Conservation (phyloP, 305 asterid genomes). For the Rubia peregrina region DNA sequence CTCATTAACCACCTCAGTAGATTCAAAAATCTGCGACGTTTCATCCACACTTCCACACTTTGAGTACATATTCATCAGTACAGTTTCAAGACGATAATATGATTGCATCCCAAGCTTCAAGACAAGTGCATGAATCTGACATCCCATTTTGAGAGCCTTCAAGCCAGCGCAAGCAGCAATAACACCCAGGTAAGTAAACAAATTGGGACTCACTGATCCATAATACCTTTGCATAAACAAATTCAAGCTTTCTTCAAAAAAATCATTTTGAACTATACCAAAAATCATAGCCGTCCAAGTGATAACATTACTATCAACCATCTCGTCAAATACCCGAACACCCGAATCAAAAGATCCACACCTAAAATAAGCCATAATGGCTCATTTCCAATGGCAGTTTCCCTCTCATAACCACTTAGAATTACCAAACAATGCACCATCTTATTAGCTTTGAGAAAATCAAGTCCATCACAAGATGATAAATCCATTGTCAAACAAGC, state of each 20-base stretch:
- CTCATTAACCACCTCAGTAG: conserved; percentile 53
- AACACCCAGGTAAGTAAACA: conserved; percentile 50
- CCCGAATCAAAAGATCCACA: conserved; percentile 49
- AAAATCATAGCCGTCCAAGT: conserved; percentile 85
- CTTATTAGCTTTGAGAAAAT: conserved; percentile 28
- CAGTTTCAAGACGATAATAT: conserved; percentile 56
- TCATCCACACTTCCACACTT: conserved; percentile 56
- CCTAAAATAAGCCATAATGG: conserved; percentile 48
- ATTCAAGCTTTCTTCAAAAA: conserved; percentile 60
- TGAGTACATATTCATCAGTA: conserved; percentile 85
- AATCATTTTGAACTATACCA: conserved; percentile 49
- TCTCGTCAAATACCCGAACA: conserved; percentile 50
- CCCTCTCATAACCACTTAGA: conserved; percentile 48
- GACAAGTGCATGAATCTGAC: conserved; percentile 60
- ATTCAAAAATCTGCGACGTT: conserved; percentile 66
- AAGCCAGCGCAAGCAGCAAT: conserved; percentile 72
- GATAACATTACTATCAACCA: conserved; percentile 63
- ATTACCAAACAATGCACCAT: conserved; percentile 60
- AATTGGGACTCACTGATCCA: conserved; percentile 40
- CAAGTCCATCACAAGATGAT: conserved; percentile 47
- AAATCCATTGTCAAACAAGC: conserved; percentile 61
- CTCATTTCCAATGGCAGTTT: conserved; percentile 62
- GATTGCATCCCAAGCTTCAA: conserved; percentile 66
- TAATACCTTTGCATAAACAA: conserved; percentile 60
- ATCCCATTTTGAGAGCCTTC: conserved; percentile 53